Conservation (phyloP, 768 basidiomycete species). For the Guyanaporus albipodus region DNA sequence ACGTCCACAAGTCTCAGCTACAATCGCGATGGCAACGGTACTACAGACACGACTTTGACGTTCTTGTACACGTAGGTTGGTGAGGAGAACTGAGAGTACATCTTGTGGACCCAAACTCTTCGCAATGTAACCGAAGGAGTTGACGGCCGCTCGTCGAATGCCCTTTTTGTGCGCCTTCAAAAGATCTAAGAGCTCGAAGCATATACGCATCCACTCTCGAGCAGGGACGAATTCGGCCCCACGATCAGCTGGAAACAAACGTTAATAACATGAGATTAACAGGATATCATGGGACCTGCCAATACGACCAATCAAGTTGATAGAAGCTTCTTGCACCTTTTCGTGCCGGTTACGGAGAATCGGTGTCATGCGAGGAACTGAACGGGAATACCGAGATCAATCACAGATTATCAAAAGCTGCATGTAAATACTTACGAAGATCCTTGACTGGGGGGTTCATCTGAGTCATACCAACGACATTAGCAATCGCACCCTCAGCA, state of each 20-base stretch:
- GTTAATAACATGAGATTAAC: conserved; percentile 1
- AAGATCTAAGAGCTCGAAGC: conserved; percentile 94
- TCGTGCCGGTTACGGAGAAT: conserved; percentile 98
- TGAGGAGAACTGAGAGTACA: conserved; percentile 90
- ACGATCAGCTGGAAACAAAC: conserved; percentile 68
- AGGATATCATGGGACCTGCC: conserved; percentile 31
- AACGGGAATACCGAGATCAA: conserved; percentile 4
- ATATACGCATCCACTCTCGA: conserved; percentile 99
- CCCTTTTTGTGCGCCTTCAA: conserved; percentile 99
- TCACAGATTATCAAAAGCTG: neutral
- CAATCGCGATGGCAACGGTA: conserved; percentile 96
- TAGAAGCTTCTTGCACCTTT: conserved; percentile 98
- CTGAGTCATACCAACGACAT: conserved; percentile 99
- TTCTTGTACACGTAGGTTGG: conserved; percentile 96
- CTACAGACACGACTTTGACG: conserved; percentile 98
- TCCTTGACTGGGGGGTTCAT: conserved; percentile 99
- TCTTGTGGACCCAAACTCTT: conserved; percentile 99
- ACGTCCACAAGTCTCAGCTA: conserved; percentile 88
- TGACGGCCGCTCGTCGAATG: conserved; percentile 97
- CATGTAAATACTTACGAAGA: conserved; percentile 64
- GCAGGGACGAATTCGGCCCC: conserved; percentile 98
- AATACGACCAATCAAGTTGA: conserved; percentile 99
- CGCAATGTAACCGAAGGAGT: conserved; percentile 99
- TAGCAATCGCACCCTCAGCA: conserved; percentile 97
- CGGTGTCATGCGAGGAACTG: conserved; percentile 99